Percentiles rank a stretch among this genome's conserved stretches.
Conservation (phyloP, 148 eudicot genomes). For the Oxyria digyna region DNA sequence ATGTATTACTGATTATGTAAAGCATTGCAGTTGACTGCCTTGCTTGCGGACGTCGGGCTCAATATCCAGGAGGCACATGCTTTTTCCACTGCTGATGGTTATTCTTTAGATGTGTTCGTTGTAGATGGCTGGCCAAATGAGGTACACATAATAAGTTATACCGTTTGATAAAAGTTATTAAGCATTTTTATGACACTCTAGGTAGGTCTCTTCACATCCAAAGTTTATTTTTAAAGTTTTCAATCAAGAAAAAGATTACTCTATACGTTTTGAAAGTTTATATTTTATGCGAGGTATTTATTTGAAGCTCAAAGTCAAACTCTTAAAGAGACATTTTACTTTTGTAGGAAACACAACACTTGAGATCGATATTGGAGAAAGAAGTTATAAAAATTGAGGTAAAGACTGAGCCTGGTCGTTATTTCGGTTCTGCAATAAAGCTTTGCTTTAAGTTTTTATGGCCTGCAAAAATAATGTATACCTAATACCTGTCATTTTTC, state of each 20-base stretch:
- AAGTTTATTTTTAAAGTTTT: not conserved
- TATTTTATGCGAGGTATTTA: not conserved
- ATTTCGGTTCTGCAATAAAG: not conserved
- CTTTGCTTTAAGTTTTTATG: not conserved
- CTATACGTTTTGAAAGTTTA: not conserved
- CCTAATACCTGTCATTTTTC: not conserved
- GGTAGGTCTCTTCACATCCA: not conserved
- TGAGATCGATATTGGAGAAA: conserved; percentile 54
- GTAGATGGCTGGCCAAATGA: conserved; percentile 82
- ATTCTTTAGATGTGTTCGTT: conserved; percentile 74
- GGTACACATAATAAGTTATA: conserved; percentile 36
- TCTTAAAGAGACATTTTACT: not conserved
- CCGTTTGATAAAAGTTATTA: not conserved
- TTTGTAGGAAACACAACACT: conserved; percentile 70
- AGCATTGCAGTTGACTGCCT: conserved; percentile 52
- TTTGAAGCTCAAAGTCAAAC: conserved; percentile 4
- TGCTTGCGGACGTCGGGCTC: conserved; percentile 63
- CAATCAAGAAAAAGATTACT: not conserved
- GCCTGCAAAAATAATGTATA: conserved; percentile 1
- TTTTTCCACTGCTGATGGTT: conserved; percentile 69
- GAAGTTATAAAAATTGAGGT: conserved; percentile 75
- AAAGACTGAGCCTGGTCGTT: conserved; percentile 6
- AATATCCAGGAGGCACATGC: conserved; percentile 88
- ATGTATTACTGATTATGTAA: conserved; percentile 6
- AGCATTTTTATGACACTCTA: not conserved